Conservation (phyloP, 1,139 yeast species). For the Pichia sp. region DNA sequence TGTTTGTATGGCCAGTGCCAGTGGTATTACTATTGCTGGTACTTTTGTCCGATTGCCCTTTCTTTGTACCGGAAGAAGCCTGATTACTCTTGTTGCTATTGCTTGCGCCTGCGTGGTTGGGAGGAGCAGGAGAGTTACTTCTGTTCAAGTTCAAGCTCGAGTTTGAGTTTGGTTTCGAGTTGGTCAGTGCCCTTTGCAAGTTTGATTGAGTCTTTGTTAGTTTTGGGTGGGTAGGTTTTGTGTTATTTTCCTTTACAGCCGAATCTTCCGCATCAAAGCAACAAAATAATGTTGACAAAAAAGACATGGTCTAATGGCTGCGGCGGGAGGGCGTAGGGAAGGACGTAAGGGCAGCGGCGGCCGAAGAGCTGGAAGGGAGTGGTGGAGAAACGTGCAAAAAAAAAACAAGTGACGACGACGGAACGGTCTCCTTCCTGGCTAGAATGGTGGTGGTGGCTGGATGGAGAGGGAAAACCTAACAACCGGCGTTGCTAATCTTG, state of each 20-base stretch:
- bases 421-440: no score
- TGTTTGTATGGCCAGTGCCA: not conserved
- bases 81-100: not conserved
- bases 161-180: constrained; percentile 16
- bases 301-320: constrained; percentile 26
- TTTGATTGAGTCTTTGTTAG: constrained; percentile 32
- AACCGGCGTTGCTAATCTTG: not conserved
- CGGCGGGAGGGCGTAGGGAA: not conserved
- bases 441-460: no score
- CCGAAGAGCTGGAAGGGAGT: not conserved
- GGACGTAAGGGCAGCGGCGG: not conserved
- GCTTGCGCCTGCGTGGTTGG: not conserved
- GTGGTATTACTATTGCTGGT: not conserved
- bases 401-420: no score
- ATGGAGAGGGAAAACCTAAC: not conserved
- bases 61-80: not conserved
- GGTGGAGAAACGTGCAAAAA: not conserved
- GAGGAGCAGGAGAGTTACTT: not conserved
- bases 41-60: not conserved
- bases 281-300: constrained; percentile 31
- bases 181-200: constrained; percentile 29
- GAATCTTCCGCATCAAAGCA: constrained; percentile 31
- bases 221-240: constrained; percentile 22
- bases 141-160: not conserved
- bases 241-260: constrained; percentile 25